phyloP scores from a whole-genome alignment of 768 basidiomycete genomes.

The Termitomyces sp. region DNA sequence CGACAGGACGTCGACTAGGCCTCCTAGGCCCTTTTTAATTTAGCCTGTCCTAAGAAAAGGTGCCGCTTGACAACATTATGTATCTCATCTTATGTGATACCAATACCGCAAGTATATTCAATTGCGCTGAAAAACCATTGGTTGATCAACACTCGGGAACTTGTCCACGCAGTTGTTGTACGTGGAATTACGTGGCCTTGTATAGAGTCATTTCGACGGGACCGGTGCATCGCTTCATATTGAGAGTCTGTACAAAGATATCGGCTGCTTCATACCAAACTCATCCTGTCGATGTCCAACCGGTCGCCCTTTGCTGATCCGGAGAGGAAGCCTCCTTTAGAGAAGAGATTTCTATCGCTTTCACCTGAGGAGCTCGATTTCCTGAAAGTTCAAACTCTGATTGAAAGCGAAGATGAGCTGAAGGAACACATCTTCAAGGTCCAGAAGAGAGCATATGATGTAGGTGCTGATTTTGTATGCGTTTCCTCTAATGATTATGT shows the following conservation, averaged over 20 bases:
- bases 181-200: not conserved
- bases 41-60: no score
- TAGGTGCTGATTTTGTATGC: not conserved
- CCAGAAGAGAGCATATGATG: slow-evolving; percentile 26
- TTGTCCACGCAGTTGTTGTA: not conserved
- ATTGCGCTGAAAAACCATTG: not conserved
- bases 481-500: not conserved
- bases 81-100: no score
- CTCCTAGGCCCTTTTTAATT: no score
- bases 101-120: no score
- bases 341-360: slow-evolving; percentile 16
- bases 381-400: slow-evolving; percentile 23
- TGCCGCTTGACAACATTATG: no score
- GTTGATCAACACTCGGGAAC: not conserved
- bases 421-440: slow-evolving; percentile 26
- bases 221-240: no score
- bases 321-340: slow-evolving; percentile 13
- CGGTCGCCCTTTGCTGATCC: slow-evolving; percentile 7
- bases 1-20: no score
- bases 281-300: not conserved
- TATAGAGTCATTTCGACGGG: not conserved
- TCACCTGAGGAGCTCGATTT: slow-evolving; percentile 19
- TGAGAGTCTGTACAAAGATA: not conserved
- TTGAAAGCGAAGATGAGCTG: slow-evolving; percentile 22
- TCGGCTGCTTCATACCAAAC: not conserved